These are phyloP conservation scores for Fraxinus quadrangulata DNA, from an alignment of 257 asterid species.

Conservation along the genomic window DNA sequence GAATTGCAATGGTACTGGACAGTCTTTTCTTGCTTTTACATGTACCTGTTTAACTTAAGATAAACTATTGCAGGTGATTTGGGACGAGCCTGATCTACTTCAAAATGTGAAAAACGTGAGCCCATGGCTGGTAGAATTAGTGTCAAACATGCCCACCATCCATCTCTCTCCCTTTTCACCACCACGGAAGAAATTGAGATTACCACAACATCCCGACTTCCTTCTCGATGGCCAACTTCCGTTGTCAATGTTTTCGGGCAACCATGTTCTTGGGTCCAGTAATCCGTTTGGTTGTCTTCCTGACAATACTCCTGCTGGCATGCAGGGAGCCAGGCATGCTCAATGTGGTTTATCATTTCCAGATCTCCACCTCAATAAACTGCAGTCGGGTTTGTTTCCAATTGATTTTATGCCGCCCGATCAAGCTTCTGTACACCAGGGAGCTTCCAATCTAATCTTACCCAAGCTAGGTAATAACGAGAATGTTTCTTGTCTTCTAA, in stretches of 20 bases:
- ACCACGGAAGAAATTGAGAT: constrained; percentile 62
- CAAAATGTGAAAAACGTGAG: constrained; percentile 83
- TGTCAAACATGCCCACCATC: constrained; percentile 66
- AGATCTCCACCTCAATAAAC: constrained; percentile 53
- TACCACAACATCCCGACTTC: constrained; percentile 55
- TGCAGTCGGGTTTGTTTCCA: constrained; percentile 51
- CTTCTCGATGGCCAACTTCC: constrained; percentile 58
- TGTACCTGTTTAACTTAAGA: background rate
- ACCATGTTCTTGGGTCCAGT: constrained; percentile 47
- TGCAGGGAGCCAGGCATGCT: constrained; percentile 99
- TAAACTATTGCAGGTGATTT: constrained; percentile 56
- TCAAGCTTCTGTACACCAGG: constrained; percentile 32
- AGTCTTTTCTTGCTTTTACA: background rate
- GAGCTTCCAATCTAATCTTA: constrained; percentile 29
- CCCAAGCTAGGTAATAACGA: constrained; percentile 38
- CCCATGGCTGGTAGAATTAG: constrained; percentile 88
- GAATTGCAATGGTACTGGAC: background rate
- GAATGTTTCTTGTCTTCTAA: constrained; percentile 61
- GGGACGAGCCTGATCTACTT: constrained; percentile 95
- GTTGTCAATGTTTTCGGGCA: constrained; percentile 49
- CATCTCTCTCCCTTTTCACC: constrained; percentile 75
- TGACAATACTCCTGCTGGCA: constrained; percentile 91
- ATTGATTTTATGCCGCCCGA: constrained; percentile 44
- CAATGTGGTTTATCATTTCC: constrained; percentile 67
- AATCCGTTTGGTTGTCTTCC: constrained; percentile 64